phyloP scores from a whole-genome alignment of 2,329 filamentous ascomycete genomes.

The Sarocladium strictum region DNA sequence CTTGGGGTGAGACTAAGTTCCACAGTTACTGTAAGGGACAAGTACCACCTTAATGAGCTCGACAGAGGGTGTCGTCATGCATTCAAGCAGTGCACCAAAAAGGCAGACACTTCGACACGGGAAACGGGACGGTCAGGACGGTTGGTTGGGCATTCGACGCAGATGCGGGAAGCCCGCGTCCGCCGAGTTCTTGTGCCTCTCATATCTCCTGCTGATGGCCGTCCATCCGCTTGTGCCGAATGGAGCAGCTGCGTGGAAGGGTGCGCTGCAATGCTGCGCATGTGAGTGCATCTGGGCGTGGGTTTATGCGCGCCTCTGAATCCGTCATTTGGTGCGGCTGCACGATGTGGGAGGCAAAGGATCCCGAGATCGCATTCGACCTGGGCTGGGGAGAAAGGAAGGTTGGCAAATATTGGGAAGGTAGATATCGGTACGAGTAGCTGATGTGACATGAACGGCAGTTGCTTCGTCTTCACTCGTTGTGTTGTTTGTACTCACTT shows the following conservation, averaged over 20 bases:
- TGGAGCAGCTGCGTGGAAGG: constrained; percentile 7
- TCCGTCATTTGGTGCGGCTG: neutral
- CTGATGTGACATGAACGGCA: no score
- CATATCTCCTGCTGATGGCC: neutral
- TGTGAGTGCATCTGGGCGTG: neutral
- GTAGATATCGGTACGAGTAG: no score
- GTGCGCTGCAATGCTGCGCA: constrained; percentile 1
- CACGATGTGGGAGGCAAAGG: neutral
- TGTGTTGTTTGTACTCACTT: no score
- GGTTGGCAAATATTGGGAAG: neutral
- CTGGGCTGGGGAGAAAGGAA: neutral
- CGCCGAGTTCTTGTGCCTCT: neutral
- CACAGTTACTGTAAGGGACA: constrained; percentile 1
- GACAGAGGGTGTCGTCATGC: constrained; percentile 5
- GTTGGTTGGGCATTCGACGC: neutral
- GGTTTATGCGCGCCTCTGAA: neutral
- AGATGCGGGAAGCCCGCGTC: constrained; percentile 3
- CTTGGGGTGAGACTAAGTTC: neutral
- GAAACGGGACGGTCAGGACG: no score
- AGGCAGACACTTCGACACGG: no score
- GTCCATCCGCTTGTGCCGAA: constrained; percentile 1
- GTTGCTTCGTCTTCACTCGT: no score
- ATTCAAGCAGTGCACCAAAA: neutral
- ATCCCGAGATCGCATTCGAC: neutral
- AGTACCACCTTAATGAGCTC: neutral